These are phyloP conservation scores for Trifolium fragiferum DNA, from an alignment of 306 rosid species.

Conservation along the genomic window DNA sequence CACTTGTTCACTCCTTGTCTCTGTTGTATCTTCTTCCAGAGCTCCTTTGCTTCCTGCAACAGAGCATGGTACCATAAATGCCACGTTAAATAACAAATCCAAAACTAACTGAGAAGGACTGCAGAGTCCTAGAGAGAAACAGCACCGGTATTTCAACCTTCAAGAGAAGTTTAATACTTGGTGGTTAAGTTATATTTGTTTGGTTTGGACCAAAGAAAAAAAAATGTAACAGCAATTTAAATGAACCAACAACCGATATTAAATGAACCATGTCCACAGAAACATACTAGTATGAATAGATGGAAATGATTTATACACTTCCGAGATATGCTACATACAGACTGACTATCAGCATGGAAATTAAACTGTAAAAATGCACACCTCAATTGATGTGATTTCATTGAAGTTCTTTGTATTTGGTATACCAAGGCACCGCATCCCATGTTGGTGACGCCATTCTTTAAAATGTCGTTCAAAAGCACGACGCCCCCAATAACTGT, in stretches of 20 bases:
- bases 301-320: not conserved
- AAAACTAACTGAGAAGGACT: not conserved
- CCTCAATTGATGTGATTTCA: conserved; percentile 98
- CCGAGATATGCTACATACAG: not conserved
- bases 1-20: conserved; percentile 91
- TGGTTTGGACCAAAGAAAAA: too few species aligned
- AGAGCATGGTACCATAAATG: conserved; percentile 22
- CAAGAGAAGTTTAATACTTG: conserved; percentile 1
- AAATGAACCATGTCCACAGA: not conserved
- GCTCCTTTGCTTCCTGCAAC: conserved; percentile 90
- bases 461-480: conserved; percentile 98
- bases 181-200: not conserved
- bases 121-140: conserved; percentile 1
- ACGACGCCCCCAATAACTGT: conserved; percentile 99
- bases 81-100: not conserved
- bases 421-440: conserved; percentile 99
- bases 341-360: not conserved
- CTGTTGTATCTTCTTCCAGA: conserved; percentile 93
- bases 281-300: not conserved
- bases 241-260: not conserved
- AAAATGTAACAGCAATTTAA: not conserved
- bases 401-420: conserved; percentile 98
- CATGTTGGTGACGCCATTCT: conserved; percentile 99
- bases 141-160: conserved; percentile 1
- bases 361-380: conserved; percentile 34